These are phyloP conservation scores for Boletus coccyginus DNA, from an alignment of 768 basidiomycete species.

Conservation along the genomic window DNA sequence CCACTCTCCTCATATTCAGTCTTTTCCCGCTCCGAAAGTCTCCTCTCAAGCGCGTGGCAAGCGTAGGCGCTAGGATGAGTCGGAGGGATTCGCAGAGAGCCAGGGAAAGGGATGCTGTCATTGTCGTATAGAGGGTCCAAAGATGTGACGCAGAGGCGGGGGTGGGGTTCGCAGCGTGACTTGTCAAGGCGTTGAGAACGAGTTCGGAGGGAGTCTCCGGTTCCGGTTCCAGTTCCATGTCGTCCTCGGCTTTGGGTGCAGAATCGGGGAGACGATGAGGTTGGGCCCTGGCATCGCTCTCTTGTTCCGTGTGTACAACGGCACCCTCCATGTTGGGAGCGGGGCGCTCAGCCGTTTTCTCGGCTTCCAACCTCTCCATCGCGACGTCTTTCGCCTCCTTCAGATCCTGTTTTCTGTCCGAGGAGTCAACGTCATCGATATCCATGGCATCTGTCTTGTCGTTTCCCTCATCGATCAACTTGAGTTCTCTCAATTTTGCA, in stretches of 20 bases:
- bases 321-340: conserved; percentile 45
- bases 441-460: conserved; percentile 49
- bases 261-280: conserved; percentile 25
- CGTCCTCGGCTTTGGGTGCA: conserved; percentile 29
- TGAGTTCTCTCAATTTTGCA: conserved; percentile 78
- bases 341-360: conserved; percentile 25
- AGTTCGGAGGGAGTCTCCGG: conserved; percentile 16
- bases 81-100: conserved; percentile 94
- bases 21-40: conserved; percentile 98
- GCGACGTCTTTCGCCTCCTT: conserved; percentile 25
- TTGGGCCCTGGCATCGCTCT: conserved; percentile 2
- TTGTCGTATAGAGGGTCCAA: conserved; percentile 90
- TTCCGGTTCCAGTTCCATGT: conserved; percentile 18
- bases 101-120: conserved; percentile 90
- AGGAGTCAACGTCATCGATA: conserved; percentile 34
- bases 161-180: conserved; percentile 22
- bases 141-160: conserved; percentile 53
- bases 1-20: conserved; percentile 98
- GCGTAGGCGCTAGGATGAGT: conserved; percentile 92
- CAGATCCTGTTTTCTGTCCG: conserved; percentile 17
- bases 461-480: conserved; percentile 61
- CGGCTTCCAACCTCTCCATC: conserved; percentile 26
- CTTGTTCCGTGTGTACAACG: conserved; percentile 36
- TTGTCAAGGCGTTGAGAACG: conserved; percentile 19
- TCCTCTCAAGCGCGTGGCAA: conserved; percentile 90